Evolutionary conservation across 2,329 filamentous ascomycete species (phyloP).

Genomic region (Annulohypoxylon truncatum): DNA sequence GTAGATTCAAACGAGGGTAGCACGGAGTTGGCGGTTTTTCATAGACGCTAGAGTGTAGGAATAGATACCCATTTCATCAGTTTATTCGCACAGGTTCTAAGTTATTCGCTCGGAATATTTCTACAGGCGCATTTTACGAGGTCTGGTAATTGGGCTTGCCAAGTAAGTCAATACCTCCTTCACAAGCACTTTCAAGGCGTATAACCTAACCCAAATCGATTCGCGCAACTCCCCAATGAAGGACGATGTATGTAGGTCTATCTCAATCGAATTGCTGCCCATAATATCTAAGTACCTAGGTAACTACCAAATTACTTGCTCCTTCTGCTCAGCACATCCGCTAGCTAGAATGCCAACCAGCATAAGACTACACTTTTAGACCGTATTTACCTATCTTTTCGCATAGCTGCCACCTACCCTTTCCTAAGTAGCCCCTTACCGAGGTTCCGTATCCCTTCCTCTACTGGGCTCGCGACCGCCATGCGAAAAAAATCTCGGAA

Average conservation of each 20-base stretch:
- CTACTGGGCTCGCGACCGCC: background rate
- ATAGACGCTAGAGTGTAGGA: conserved; percentile 11
- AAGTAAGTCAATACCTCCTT: too few relatives aligned
- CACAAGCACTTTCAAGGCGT: too few relatives aligned
- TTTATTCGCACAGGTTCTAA: background rate
- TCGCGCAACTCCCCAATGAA: too few relatives aligned
- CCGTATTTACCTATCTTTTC: too few relatives aligned
- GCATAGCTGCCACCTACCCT: too few relatives aligned
- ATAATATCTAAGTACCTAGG: background rate
- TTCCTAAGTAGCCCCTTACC: background rate
- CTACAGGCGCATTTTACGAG: background rate
- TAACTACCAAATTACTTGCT: too few relatives aligned
- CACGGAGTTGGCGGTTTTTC: conserved; percentile 16
- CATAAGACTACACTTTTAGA: background rate
- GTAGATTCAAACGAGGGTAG: background rate
- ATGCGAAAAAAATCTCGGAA: background rate
- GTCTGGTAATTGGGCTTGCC: background rate
- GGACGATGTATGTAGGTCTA: too few relatives aligned
- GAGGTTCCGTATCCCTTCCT: background rate
- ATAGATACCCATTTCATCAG: conserved; percentile 27
- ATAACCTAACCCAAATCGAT: background rate
- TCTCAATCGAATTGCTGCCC: background rate
- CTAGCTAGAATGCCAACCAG: too few relatives aligned
- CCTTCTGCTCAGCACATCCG: too few relatives aligned
- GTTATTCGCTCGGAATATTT: background rate